These are phyloP conservation scores for Lactifluus rugatus DNA, from an alignment of 768 basidiomycete species.

Conservation along the genomic window DNA sequence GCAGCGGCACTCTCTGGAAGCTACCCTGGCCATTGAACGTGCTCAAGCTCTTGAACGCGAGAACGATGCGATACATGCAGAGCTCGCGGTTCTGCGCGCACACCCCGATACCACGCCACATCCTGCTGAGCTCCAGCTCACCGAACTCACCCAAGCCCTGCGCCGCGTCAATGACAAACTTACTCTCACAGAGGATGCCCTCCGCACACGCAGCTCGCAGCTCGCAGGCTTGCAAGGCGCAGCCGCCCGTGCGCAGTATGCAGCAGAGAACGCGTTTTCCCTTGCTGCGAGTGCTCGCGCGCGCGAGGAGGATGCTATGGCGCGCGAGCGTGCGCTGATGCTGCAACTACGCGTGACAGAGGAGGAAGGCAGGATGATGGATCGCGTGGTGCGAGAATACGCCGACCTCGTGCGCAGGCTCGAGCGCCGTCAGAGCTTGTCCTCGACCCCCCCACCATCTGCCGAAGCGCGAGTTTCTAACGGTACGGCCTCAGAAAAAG, in stretches of 20 bases:
- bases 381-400: slow-evolving; percentile 60
- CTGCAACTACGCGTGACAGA: slow-evolving; percentile 38
- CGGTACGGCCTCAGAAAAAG: not conserved
- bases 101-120: slow-evolving; percentile 37
- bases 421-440: slow-evolving; percentile 36
- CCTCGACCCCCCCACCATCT: slow-evolving; percentile 8
- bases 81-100: slow-evolving; percentile 46
- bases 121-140: slow-evolving; percentile 31
- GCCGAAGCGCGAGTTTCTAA: slow-evolving; percentile 1
- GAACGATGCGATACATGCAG: slow-evolving; percentile 46
- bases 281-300: slow-evolving; percentile 44
- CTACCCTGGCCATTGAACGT: slow-evolving; percentile 39
- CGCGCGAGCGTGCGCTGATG: slow-evolving; percentile 41
- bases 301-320: slow-evolving; percentile 43
- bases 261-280: slow-evolving; percentile 44
- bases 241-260: slow-evolving; percentile 32
- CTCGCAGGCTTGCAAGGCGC: slow-evolving; percentile 37
- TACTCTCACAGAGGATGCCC: slow-evolving; percentile 45
- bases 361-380: slow-evolving; percentile 52
- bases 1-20: slow-evolving; percentile 50
- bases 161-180: slow-evolving; percentile 63
- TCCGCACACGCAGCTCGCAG: slow-evolving; percentile 41
- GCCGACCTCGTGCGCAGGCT: slow-evolving; percentile 62
- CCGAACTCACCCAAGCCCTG: slow-evolving; percentile 58
- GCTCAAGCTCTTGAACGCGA: slow-evolving; percentile 45